Conservation (phyloP, 148 eudicot genomes). For the Suaeda aralocaspica region DNA sequence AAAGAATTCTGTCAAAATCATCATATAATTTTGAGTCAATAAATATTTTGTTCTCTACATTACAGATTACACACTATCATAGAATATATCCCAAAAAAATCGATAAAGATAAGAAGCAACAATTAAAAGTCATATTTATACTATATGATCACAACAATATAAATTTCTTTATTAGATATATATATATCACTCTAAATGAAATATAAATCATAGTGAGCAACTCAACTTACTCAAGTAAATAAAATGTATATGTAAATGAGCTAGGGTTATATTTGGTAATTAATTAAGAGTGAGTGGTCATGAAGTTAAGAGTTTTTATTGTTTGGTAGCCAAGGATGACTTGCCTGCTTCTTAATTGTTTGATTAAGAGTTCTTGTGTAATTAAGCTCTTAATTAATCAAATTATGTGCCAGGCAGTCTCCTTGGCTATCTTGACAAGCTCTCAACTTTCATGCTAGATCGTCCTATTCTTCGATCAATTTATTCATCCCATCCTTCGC, state of each 20-base stretch:
- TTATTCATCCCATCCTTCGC: too few species aligned
- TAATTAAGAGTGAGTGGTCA: constrained; percentile 24
- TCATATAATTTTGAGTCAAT: too few species aligned
- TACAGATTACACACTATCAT: not conserved
- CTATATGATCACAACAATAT: not conserved
- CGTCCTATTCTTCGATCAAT: constrained; percentile 8
- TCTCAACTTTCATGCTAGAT: constrained; percentile 31
- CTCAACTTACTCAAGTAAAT: too few species aligned
- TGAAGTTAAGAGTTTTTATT: constrained; percentile 26
- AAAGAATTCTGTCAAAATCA: too few species aligned
- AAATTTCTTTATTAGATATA: not conserved
- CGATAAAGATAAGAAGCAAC: not conserved
- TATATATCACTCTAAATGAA: too few species aligned
- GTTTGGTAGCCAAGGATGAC: constrained; percentile 46
- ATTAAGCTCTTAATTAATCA: not conserved
- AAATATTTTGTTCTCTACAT: not conserved
- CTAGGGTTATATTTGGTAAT: not conserved
- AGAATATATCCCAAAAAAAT: constrained; percentile 11
- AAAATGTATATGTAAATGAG: not conserved
- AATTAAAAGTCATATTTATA: not conserved
- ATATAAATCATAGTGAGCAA: too few species aligned
- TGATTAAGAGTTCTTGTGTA: not conserved
- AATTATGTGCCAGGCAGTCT: constrained; percentile 25
- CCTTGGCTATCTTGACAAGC: constrained; percentile 33
- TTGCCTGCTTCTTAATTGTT: constrained; percentile 24